Evolutionary conservation across 352 stramenopile species (phyloP).

Genomic region (Globisporangium splendens): DNA sequence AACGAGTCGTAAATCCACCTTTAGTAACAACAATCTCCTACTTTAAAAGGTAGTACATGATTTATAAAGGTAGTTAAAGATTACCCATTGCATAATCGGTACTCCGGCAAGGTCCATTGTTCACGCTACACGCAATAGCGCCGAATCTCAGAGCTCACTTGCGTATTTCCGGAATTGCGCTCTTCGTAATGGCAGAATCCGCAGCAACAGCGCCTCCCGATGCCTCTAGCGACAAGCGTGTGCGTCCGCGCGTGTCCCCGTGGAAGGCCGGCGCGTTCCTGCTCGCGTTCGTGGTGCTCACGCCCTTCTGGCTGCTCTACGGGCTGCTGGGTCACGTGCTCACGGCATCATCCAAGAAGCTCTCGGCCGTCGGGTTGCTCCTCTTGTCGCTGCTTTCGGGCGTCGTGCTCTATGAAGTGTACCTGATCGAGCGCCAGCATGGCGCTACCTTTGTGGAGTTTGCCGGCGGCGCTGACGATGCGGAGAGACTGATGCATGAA

Average conservation of each 20-base stretch:
- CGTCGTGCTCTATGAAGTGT: constrained; percentile 19
- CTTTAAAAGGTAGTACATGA: too few relatives aligned
- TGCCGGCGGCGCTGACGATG: constrained; percentile 5
- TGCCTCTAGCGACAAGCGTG: not conserved
- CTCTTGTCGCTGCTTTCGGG: constrained; percentile 18
- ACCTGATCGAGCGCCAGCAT: constrained; percentile 13
- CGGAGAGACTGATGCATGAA: constrained; percentile 4
- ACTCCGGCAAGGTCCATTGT: too few relatives aligned
- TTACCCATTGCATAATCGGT: too few relatives aligned
- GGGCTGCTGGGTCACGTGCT: constrained; percentile 37
- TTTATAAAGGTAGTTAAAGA: too few relatives aligned
- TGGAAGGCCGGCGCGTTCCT: constrained; percentile 24
- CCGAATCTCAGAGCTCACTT: too few relatives aligned
- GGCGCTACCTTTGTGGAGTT: constrained; percentile 5
- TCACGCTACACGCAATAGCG: too few relatives aligned
- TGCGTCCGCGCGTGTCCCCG: constrained; percentile 15
- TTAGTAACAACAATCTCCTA: too few relatives aligned
- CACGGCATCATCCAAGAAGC: constrained; percentile 21
- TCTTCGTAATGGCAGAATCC: not conserved
- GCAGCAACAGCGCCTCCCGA: not conserved
- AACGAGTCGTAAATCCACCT: not conserved
- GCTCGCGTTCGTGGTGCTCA: constrained; percentile 25
- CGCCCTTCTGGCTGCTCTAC: constrained; percentile 42
- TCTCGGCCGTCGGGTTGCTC: constrained; percentile 21
- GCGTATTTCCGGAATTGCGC: too few relatives aligned